Percentiles rank a stretch among this genome's conserved stretches.
These are phyloP conservation scores for Pyrenopolyporus hunteri DNA, from an alignment of 495 filamentous ascomycete genomes.

Conservation along the genomic window DNA sequence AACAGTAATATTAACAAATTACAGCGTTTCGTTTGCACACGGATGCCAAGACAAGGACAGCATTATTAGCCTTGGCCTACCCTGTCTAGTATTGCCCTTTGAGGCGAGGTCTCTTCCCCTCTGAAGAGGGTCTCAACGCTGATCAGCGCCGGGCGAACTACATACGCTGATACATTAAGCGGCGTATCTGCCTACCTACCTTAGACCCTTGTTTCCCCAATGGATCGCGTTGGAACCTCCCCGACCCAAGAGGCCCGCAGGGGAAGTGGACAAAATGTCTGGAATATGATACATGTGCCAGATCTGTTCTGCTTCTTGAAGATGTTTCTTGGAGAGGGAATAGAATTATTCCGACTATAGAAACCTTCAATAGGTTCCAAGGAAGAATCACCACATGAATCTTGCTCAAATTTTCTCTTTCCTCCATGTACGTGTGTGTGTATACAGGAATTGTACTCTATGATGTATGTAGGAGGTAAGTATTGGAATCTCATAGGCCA, in stretches of 20 bases:
- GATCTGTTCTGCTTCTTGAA: too few species aligned
- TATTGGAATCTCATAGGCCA: background rate
- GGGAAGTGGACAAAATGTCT: conserved; percentile 17
- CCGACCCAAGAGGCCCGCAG: background rate
- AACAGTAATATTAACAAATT: conserved; percentile 2
- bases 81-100: conserved; percentile 16
- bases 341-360: too few species aligned
- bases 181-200: too few species aligned
- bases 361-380: too few species aligned
- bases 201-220: conserved; percentile 13
- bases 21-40: conserved; percentile 28
- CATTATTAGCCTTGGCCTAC: conserved; percentile 16
- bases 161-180: too few species aligned
- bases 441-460: too few species aligned
- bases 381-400: background rate
- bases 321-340: too few species aligned
- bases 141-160: conserved; percentile 33
- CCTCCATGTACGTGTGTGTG: background rate
- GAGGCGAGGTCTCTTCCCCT: conserved; percentile 24
- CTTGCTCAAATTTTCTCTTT: background rate
- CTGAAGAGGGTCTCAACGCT: conserved; percentile 14
- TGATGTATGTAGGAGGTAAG: too few species aligned
- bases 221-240: conserved; percentile 9
- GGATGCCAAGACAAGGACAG: conserved; percentile 22
- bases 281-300: conserved; percentile 6